Evolutionary conservation across 495 filamentous ascomycete species (phyloP).

Genomic region (Pyrenula aspistea): DNA sequence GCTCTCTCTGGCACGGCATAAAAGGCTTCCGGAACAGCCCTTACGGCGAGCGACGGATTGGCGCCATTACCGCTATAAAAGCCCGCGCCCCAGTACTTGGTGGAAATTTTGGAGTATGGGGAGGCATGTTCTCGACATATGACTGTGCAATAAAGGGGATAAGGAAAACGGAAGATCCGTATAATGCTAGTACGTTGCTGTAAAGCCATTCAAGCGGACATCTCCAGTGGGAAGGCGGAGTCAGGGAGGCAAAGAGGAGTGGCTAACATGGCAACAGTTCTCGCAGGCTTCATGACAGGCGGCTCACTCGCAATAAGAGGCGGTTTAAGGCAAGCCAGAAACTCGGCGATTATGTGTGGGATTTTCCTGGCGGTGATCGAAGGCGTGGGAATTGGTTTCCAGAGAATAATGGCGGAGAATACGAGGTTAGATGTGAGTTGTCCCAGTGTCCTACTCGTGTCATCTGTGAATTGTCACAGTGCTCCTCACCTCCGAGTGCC

Average conservation of each 20-base stretch:
- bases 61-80: slow-evolving; percentile 94
- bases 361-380: slow-evolving; percentile 92
- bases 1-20: slow-evolving; percentile 93
- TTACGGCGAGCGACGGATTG: slow-evolving; percentile 90
- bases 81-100: slow-evolving; percentile 89
- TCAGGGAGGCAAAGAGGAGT: neutral
- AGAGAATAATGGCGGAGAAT: slow-evolving; percentile 88
- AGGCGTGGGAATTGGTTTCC: slow-evolving; percentile 93
- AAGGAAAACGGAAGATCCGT: slow-evolving; percentile 93
- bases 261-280: slow-evolving; percentile 28
- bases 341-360: slow-evolving; percentile 91
- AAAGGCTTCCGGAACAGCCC: slow-evolving; percentile 87
- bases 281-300: slow-evolving; percentile 94
- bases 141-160: slow-evolving; percentile 97
- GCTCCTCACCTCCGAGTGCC: no score
- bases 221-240: neutral
- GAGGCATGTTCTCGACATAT: slow-evolving; percentile 84
- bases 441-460: no score
- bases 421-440: slow-evolving; percentile 65
- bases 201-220: neutral
- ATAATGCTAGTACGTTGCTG: slow-evolving; percentile 66
- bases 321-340: slow-evolving; percentile 75
- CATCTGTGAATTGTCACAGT: no score
- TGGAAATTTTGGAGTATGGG: slow-evolving; percentile 97
- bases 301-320: slow-evolving; percentile 84